Base-by-base conservation (phyloP, 2,329 filamentous ascomycete genomes). In the Penicillium sp. region DNA sequence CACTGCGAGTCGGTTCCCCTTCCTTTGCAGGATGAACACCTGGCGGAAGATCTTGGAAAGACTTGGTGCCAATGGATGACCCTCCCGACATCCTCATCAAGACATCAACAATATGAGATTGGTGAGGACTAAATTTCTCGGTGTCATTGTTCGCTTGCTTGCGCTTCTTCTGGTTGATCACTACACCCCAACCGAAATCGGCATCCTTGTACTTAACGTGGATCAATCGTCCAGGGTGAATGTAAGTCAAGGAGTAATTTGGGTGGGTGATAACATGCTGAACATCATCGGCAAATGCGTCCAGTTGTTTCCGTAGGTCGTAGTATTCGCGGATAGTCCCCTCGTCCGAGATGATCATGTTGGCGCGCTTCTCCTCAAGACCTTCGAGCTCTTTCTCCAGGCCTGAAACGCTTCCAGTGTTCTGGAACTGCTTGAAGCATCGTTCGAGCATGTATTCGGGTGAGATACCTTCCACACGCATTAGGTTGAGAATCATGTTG, bases 381-480 rank as follows among this genome's bases (percentile, higher is more conserved):
- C 89, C 82, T 70, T 86, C 85, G 57, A 97, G 79, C 63, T 96
- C 88, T 72, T 89, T 90, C 74, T 99, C 94, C 22, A 97, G 76
- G 13, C 82, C 81, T 20, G 89, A 89, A 9, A 97, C 91, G 64
- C 89, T 92, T 11, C 93, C 89, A 2, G 90, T 90, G 67, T 96
- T 97, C 73, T 99, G 94, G 76, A 99, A 99, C 74, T 99, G 94
- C 74, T 90, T 95, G 79, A 99, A 99, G 71, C 94, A 99, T 64
- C 89, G 85, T 78, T 97, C 92, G n/a, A 99, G 81, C 94, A 99
- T 99, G 70, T 90, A 97, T 68, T 99, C 93, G 2, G 95, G 94
- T 9, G 92, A 97, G 49, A 99, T 96, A n/a, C 92, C 93, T 72
- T 99, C 94, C n/a, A 99, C 93, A 75, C 94, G 85, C 74, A 97